These are phyloP conservation scores for Sporothrix dimorphospora DNA, from an alignment of 2,329 filamentous ascomycete species.

Conservation along the genomic window DNA sequence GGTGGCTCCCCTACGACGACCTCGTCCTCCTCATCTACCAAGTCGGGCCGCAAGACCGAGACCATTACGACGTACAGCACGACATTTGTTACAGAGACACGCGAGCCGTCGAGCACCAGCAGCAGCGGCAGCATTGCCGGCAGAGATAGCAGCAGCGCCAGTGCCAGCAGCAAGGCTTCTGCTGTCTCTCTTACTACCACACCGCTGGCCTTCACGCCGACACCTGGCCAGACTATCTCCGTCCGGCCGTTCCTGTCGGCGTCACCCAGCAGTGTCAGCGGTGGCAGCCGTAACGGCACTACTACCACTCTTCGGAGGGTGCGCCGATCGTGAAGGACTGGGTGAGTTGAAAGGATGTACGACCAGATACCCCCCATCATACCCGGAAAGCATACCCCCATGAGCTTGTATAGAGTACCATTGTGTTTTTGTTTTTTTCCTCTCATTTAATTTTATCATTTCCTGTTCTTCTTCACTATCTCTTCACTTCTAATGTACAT, in stretches of 20 bases:
- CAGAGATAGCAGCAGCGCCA: not conserved
- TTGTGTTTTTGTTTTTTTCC: not conserved
- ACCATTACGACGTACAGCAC: not conserved
- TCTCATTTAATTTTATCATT: not conserved
- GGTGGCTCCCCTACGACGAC: not conserved
- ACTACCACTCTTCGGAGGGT: conserved; percentile 3
- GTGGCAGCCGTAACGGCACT: conserved; percentile 1
- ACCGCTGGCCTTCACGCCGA: not conserved
- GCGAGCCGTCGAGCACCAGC: not conserved
- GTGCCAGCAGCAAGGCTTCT: not conserved
- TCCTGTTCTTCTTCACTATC: not conserved
- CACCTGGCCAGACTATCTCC: not conserved
- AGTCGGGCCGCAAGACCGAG: not conserved
- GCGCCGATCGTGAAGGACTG: not conserved
- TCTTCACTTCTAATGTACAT: conserved; percentile 17
- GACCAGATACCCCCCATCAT: not conserved
- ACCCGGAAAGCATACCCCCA: not conserved
- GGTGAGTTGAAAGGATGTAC: not conserved
- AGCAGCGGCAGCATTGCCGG: not conserved
- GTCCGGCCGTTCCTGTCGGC: conserved; percentile 7
- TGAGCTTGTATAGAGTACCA: conserved; percentile 6
- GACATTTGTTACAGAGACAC: not conserved
- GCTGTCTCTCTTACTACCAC: not conserved
- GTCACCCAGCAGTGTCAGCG: not conserved
- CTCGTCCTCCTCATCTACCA: not conserved